Evolutionary conservation across 192 early-diverging fungal genomes (phyloP), one percentile per base, ranked within the genome.

Genomic region (Paraglomus occultum): DNA sequence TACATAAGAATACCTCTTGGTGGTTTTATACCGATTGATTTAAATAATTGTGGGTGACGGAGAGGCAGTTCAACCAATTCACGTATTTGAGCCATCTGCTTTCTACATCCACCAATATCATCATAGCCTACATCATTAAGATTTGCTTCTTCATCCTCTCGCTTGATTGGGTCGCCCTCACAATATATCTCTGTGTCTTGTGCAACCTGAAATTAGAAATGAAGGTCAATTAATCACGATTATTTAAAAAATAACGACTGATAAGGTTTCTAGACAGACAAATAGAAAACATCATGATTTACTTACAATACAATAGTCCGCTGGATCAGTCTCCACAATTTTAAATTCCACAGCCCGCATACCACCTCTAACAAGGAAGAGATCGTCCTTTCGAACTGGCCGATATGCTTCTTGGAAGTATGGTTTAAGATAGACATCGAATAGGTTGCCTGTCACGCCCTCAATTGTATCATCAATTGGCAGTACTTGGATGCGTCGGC

Each of bases 261-360:
- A 15, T 47, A 9, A 67, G 18, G 14, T 15, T 15, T 17, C 51
- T n/a, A 31, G 54, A 45, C 18, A 44, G 31, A 23, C 45, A 31
- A 64, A 40, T 17, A 39, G 1, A 44, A 1, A 31, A 31, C 31
- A 3, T 31, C 31, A 31, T 31, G 31, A 31, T 31, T 2, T 48
- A 87, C 88, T 83, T 83, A 93, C 95, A 79, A 96, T 97, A 80
- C 95, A 97, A 82, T 96, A 99, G 49, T 94, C 93, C 17, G 90
- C 87, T 17, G 95, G 96, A 57, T 98, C 97, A 6, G 85, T 88
- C 74, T 98, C 95, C 17, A 99, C 91, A 17, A 99, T 90, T 83
- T 99, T 99, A 87, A 99, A 99, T 78, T 99, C 97, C 12, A 99
- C 96, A 38, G 93, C 92, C 52, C 97, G 82, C 97, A 99, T 99